Conservation (phyloP, 768 basidiomycete genomes). For the Collybiopsis luxurians region DNA sequence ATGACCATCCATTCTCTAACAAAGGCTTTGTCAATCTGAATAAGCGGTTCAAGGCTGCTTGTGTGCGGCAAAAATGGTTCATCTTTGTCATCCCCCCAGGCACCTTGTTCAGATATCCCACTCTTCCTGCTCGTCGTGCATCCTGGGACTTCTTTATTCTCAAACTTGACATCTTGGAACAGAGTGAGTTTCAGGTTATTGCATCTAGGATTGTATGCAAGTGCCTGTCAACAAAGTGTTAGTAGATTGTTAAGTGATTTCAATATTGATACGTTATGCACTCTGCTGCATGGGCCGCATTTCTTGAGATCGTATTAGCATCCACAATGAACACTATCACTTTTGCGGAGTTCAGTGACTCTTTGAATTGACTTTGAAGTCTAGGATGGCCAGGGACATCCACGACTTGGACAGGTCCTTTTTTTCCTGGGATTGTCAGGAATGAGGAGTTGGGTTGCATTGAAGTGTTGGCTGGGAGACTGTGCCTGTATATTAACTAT, state of each 20-base stretch:
- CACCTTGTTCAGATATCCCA: too few relatives aligned
- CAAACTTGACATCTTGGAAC: too few relatives aligned
- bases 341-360: conserved; percentile 60
- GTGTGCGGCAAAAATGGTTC: too few relatives aligned
- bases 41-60: too few relatives aligned
- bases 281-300: conserved; percentile 76
- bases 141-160: too few relatives aligned
- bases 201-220: conserved; percentile 70
- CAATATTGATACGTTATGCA: conserved; percentile 38
- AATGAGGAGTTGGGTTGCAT: conserved; percentile 67
- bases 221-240: conserved; percentile 44
- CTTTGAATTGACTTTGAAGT: conserved; percentile 69
- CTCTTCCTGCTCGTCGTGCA: too few relatives aligned
- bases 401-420: conserved; percentile 50
- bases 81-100: too few relatives aligned
- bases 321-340: conserved; percentile 79
- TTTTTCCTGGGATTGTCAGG: conserved; percentile 38
- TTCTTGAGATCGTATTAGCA: conserved; percentile 73
- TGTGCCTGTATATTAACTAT: conserved; percentile 65
- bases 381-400: conserved; percentile 89
- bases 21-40: too few relatives aligned
- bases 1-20: too few relatives aligned
- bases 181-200: too few relatives aligned
- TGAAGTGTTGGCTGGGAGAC: conserved; percentile 70
- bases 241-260: not conserved